These are phyloP conservation scores for Botrytis squamosa DNA, from an alignment of 2,329 filamentous ascomycete species.

Conservation along the genomic window DNA sequence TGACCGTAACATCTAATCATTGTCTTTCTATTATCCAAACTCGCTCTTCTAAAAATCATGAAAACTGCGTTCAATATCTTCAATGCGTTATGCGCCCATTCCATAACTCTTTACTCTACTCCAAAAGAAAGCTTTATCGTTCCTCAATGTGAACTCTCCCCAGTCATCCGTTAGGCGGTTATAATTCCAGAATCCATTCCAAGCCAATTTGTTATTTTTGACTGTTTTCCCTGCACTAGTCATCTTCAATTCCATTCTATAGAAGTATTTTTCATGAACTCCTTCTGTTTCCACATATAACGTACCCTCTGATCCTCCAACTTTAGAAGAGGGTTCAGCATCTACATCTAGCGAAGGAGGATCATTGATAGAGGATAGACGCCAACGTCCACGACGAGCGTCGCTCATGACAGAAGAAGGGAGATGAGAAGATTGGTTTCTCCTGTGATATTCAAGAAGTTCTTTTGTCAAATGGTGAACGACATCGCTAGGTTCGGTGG, in stretches of 20 bases:
- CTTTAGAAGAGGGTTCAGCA: slow-evolving; percentile 34
- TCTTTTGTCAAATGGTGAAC: slow-evolving; percentile 79
- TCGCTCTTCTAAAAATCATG: not conserved
- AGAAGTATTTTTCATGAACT: slow-evolving; percentile 73
- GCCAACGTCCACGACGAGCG: slow-evolving; percentile 66
- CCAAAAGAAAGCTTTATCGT: slow-evolving; percentile 66
- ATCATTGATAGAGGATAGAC: slow-evolving; percentile 45
- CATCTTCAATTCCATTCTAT: slow-evolving; percentile 75
- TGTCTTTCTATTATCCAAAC: not conserved
- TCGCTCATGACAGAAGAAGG: slow-evolving; percentile 61
- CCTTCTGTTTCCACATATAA: slow-evolving; percentile 86
- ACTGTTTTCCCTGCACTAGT: slow-evolving; percentile 61
- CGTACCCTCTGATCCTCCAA: slow-evolving; percentile 55
- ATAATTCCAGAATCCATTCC: slow-evolving; percentile 90
- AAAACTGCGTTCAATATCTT: not conserved
- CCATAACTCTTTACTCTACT: slow-evolving; percentile 65
- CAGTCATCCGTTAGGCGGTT: slow-evolving; percentile 88
- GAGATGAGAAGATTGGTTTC: slow-evolving; percentile 38
- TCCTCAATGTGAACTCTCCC: slow-evolving; percentile 70
- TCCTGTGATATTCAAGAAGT: slow-evolving; percentile 49
- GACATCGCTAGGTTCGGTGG: slow-evolving; percentile 78
- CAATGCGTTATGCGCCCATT: slow-evolving; percentile 42
- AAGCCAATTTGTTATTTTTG: slow-evolving; percentile 82
- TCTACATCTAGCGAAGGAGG: slow-evolving; percentile 32
- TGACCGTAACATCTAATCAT: not conserved